Conservation (phyloP, 179 eudicot species). For the Corrigiola litoralis region DNA sequence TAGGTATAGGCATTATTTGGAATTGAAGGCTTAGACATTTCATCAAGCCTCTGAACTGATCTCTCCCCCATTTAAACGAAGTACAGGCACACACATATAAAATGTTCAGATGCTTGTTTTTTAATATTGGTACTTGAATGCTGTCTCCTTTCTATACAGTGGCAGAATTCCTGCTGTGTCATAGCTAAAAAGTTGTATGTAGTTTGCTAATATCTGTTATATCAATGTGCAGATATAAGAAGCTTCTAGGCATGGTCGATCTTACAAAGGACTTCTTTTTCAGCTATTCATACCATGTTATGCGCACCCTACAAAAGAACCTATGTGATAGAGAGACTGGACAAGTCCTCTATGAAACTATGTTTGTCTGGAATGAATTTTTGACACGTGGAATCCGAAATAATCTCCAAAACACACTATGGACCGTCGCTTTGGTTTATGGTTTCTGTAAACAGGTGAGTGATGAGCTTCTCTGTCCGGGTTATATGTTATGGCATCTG, state of each 20-base stretch:
- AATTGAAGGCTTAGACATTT: too few species aligned
- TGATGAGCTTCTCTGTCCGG: neutral
- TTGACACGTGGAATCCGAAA: conserved; percentile 76
- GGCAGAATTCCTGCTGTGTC: neutral
- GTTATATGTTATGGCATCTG: neutral
- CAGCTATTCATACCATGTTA: conserved; percentile 91
- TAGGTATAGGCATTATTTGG: too few species aligned
- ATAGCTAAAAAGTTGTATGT: neutral
- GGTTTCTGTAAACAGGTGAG: conserved; percentile 89
- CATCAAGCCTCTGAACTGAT: too few species aligned
- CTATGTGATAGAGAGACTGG: conserved; percentile 52
- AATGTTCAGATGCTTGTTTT: too few species aligned
- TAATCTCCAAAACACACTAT: conserved; percentile 60
- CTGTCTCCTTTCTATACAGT: neutral
- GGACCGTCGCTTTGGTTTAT: conserved; percentile 95
- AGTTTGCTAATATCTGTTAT: conserved; percentile 11
- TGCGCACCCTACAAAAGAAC: conserved; percentile 88
- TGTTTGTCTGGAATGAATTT: conserved; percentile 99
- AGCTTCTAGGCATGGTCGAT: conserved; percentile 88
- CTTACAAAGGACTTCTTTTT: conserved; percentile 96
- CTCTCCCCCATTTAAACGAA: too few species aligned
- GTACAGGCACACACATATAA: too few species aligned
- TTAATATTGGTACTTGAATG: too few species aligned
- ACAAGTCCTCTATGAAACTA: conserved; percentile 63
- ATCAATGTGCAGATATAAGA: conserved; percentile 68